Base-by-base conservation (phyloP, 257 asterid genomes). In the Plantago elongata region DNA sequence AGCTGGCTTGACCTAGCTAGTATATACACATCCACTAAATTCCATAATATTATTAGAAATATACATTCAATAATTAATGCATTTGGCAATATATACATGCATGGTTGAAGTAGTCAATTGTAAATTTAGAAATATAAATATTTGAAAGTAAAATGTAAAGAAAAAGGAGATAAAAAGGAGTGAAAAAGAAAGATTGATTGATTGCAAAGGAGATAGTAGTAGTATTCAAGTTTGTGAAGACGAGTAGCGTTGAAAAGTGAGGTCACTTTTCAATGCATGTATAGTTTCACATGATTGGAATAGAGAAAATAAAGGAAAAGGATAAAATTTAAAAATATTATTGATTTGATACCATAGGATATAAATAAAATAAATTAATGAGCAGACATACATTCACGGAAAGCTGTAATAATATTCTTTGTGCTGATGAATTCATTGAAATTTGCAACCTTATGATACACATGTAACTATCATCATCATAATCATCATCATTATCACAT, bases 311-410 rank as follows among this genome's bases (percentile, higher is more conserved):
- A 18, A 61, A 12, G 45, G 43, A 61, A 22, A 34, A 34, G 5
- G 40, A 34, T 4, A 34, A 34, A 34, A 34, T 34, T 34, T 34
- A 5, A 4, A 4, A 34, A 4, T 4, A 34, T 34, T 34, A 34
- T 34, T 34, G 27, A 22, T 22, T 1, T 22, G n/a, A n/a, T n/a
- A n/a, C n/a, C n/a, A n/a, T n/a, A n/a, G n/a, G n/a, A 22, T 22
- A 2, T 22, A 22, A 22, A 22, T 22, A 22, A 22, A 22, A n/a
- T n/a, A n/a, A 22, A 22, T 22, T 34, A 34, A 34, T 44, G 13
- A 72, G 61, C 57, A 45, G 75, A 73, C 79, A 73, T 64, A 68
- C 68, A 73, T 34, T 79, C 81, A 79, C 81, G 79, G 70, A 73
- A 75, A 79, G 79, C 75, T 79, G 81, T 73, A 56, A 1, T 27